Percentiles rank a stretch among this genome's conserved stretches.
These are phyloP conservation scores for Mycena alexandri DNA, from an alignment of 768 basidiomycete species.

Conservation along the genomic window DNA sequence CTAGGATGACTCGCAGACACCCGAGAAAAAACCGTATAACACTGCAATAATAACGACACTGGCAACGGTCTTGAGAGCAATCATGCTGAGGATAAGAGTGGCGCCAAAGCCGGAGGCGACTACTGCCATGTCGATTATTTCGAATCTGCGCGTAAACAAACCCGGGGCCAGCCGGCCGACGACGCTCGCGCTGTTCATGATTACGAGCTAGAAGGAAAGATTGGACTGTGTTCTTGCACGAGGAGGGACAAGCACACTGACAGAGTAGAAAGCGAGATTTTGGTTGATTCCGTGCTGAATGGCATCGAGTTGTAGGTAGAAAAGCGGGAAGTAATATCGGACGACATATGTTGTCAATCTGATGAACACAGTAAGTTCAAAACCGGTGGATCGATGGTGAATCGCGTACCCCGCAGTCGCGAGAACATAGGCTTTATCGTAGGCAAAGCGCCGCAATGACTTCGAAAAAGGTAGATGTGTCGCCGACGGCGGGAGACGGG, in stretches of 20 bases:
- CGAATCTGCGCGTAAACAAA: conserved; percentile 47
- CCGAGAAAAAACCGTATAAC: conserved; percentile 50
- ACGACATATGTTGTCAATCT: conserved; percentile 37
- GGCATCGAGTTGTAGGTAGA: conserved; percentile 55
- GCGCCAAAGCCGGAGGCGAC: conserved; percentile 40
- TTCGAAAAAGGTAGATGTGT: conserved; percentile 19
- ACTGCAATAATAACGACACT: conserved; percentile 45
- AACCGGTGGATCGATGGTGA: not conserved
- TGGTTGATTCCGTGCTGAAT: conserved; percentile 43
- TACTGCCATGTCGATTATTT: conserved; percentile 46
- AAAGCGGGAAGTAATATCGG: conserved; percentile 48
- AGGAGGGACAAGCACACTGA: too few species aligned
- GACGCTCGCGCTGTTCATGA: conserved; percentile 53
- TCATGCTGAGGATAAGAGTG: conserved; percentile 49
- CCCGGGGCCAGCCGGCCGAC: conserved; percentile 54
- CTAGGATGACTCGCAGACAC: conserved; percentile 46
- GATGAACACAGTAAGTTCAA: not conserved
- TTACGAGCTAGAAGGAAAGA: conserved; percentile 47
- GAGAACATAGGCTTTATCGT: conserved; percentile 42
- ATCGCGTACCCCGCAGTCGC: conserved; percentile 35
- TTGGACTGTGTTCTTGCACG: too few species aligned
- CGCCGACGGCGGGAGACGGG: conserved; percentile 52
- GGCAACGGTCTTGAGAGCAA: conserved; percentile 41
- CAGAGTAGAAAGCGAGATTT: conserved; percentile 54
- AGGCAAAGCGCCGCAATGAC: conserved; percentile 32